Percentiles rank a stretch among this genome's conserved stretches.
Conservation (phyloP, 2,329 filamentous ascomycete genomes). For the Cordyceps tenuipes region DNA sequence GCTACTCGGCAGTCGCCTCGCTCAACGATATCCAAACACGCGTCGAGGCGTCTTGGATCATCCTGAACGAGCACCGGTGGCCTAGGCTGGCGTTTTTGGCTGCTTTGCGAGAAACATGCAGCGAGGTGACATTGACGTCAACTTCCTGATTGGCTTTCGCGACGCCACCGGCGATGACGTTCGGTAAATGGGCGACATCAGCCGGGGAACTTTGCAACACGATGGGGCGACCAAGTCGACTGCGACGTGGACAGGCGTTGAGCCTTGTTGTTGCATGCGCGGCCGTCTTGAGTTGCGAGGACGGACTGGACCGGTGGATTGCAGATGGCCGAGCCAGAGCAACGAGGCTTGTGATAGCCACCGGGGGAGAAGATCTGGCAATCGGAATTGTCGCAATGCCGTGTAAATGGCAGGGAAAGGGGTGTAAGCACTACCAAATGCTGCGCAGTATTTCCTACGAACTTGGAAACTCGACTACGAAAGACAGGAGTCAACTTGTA, state of each 20-base stretch:
- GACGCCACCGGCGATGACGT: neutral
- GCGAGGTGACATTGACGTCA: neutral
- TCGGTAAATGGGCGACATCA: neutral
- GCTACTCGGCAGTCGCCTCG: neutral
- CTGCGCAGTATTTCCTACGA: too few relatives aligned
- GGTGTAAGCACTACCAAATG: too few relatives aligned
- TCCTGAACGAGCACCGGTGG: neutral
- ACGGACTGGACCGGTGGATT: neutral
- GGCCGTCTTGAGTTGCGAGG: neutral
- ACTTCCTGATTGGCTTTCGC: neutral
- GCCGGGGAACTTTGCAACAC: neutral
- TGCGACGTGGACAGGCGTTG: neutral
- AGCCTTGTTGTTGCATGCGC: neutral
- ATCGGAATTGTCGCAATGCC: too few relatives aligned
- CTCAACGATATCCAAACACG: too few relatives aligned
- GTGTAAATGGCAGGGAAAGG: too few relatives aligned
- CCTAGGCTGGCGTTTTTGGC: conserved; percentile 1
- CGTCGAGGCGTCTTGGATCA: neutral
- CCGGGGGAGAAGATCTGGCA: too few relatives aligned
- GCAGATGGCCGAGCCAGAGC: neutral
- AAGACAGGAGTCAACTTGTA: too few relatives aligned
- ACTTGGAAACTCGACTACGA: too few relatives aligned
- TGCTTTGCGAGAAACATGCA: neutral
- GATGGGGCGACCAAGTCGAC: neutral
- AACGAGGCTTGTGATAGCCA: too few relatives aligned